A percentile compares a stretch with the other conserved stretches of the same genome.
Conservation (phyloP, 2,329 filamentous ascomycete species). For the Aspergillus japonicus region DNA sequence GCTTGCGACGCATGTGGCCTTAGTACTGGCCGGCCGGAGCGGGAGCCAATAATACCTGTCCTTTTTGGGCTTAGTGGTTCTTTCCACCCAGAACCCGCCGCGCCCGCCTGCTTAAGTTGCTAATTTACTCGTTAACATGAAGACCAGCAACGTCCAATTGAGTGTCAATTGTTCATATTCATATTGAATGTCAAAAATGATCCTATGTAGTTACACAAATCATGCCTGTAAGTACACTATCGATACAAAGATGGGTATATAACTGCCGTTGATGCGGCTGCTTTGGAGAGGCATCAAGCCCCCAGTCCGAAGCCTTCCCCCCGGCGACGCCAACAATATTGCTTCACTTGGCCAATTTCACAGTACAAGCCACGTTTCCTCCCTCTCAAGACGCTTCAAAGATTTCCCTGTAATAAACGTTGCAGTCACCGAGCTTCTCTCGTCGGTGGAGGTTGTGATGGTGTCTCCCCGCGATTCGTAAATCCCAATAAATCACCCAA, state of each 20-base stretch:
- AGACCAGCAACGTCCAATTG: neutral
- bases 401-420: neutral
- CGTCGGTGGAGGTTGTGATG: slow-evolving; percentile 5
- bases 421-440: slow-evolving; percentile 11
- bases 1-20: slow-evolving; percentile 17
- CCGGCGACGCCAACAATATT: slow-evolving; percentile 1
- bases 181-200: neutral
- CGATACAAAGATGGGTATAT: slow-evolving; percentile 27
- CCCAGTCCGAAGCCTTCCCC: neutral
- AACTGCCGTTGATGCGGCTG: slow-evolving; percentile 8
- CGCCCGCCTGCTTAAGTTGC: neutral
- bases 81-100: neutral
- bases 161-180: neutral
- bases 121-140: neutral
- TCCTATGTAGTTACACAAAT: slow-evolving; percentile 4
- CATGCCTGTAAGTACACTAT: slow-evolving; percentile 13
- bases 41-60: slow-evolving; percentile 18
- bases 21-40: neutral
- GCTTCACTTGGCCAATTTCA: slow-evolving; percentile 1
- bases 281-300: neutral
- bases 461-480: slow-evolving; percentile 38
- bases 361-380: neutral
- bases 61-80: slow-evolving; percentile 22
- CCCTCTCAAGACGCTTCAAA: neutral
- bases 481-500: slow-evolving; percentile 75